phyloP scores from a whole-genome alignment of 352 stramenopile genomes.

The Aphanomyces euteiches region DNA sequence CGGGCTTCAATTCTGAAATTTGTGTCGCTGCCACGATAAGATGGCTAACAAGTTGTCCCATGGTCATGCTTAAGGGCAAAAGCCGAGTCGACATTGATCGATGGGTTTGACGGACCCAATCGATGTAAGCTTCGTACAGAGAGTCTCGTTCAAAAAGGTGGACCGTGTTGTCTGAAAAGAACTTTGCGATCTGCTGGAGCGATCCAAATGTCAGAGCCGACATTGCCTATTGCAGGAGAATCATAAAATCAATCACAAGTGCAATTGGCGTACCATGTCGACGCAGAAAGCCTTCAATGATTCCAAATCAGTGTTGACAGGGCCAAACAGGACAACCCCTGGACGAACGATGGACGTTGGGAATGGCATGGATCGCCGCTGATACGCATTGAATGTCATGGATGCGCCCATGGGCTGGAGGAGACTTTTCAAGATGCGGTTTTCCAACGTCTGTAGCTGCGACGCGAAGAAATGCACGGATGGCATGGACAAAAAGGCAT shows the following conservation, averaged over 20 bases:
- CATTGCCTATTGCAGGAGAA: too few relatives aligned
- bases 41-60: slow-evolving; percentile 1
- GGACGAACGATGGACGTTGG: background rate
- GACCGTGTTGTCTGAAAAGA: background rate
- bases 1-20: background rate
- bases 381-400: background rate
- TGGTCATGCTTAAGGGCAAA: background rate
- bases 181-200: background rate
- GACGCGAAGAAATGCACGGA: slow-evolving; percentile 7
- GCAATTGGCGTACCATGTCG: background rate
- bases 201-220: background rate
- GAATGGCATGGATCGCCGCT: background rate
- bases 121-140: slow-evolving; percentile 2
- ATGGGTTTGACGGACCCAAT: slow-evolving; percentile 14
- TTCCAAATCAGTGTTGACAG: background rate
- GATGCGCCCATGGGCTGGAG: background rate
- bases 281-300: background rate
- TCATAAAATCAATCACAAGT: too few relatives aligned
- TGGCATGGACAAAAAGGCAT: slow-evolving; percentile 3
- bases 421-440: slow-evolving; percentile 10
- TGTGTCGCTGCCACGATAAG: background rate
- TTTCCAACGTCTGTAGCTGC: slow-evolving; percentile 9
- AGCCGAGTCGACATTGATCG: background rate
- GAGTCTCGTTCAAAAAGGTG: slow-evolving; percentile 20
- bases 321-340: background rate